Conservation (phyloP, 176 grass and related monocot genomes). For the Panicum miliaceum region DNA sequence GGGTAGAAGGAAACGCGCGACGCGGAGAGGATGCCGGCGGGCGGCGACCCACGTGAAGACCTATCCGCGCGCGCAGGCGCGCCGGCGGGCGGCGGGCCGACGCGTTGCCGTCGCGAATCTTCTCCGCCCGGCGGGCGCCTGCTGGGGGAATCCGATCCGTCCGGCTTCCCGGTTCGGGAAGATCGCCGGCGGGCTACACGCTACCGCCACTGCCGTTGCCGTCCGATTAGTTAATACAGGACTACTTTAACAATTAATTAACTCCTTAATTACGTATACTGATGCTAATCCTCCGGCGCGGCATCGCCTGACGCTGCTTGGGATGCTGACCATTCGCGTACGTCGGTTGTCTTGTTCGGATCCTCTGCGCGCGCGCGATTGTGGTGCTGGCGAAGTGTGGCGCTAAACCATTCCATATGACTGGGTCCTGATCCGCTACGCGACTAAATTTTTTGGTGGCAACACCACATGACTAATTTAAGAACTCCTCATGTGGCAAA, state of each 20-base stretch:
- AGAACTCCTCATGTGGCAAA: background rate
- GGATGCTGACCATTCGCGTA: background rate
- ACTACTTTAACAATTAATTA: background rate
- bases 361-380: background rate
- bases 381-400: background rate
- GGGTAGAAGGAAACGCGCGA: too few species aligned
- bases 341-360: background rate
- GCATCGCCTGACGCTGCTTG: background rate
- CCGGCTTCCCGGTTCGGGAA: conserved; percentile 14
- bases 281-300: background rate
- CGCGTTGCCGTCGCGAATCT: conserved; percentile 41
- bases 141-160: conserved; percentile 30
- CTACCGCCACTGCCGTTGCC: background rate
- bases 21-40: background rate
- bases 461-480: background rate
- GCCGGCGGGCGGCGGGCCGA: background rate
- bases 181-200: background rate
- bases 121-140: background rate
- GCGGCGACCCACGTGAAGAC: conserved; percentile 27
- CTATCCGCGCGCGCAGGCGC: background rate
- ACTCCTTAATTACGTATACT: background rate
- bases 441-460: too few species aligned
- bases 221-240: background rate
- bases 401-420: too few species aligned
- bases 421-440: too few species aligned